Conservation (phyloP, 352 stramenopile species). For the Phytophthora tubulina region DNA sequence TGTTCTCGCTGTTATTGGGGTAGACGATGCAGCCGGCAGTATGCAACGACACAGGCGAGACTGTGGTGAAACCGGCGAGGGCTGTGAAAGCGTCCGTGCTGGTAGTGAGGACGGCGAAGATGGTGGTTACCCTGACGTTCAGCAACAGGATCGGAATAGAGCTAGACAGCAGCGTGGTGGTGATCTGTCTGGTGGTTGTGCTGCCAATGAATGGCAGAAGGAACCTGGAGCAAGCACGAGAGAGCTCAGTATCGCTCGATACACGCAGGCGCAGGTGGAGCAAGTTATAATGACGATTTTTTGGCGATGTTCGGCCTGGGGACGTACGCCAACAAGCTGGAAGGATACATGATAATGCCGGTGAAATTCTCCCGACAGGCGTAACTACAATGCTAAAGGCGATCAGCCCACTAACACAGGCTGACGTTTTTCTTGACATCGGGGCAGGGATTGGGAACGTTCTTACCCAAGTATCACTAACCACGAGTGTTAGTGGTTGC, state of each 20-base stretch:
- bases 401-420: not conserved
- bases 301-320: not conserved
- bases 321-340: conserved; percentile 13
- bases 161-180: too few species aligned
- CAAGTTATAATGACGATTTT: not conserved
- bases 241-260: not conserved
- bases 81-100: too few species aligned
- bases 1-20: too few species aligned
- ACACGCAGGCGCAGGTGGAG: not conserved
- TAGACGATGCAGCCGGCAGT: too few species aligned
- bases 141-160: too few species aligned
- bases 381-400: conserved; percentile 1
- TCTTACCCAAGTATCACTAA: conserved; percentile 2
- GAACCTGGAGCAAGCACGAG: too few species aligned
- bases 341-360: conserved; percentile 13
- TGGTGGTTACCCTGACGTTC: too few species aligned
- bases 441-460: conserved; percentile 9
- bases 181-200: too few species aligned
- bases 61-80: too few species aligned
- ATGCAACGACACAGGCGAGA: too few species aligned
- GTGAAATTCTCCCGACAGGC: conserved; percentile 8
- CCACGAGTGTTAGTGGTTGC: not conserved
- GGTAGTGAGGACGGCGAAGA: too few species aligned
- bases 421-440: conserved; percentile 16
- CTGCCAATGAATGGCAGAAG: too few species aligned